Evolutionary conservation across 768 basidiomycete genomes (phyloP), one percentile per base, ranked within the genome.

Genomic region (Pleurotus citrinopileatus): DNA sequence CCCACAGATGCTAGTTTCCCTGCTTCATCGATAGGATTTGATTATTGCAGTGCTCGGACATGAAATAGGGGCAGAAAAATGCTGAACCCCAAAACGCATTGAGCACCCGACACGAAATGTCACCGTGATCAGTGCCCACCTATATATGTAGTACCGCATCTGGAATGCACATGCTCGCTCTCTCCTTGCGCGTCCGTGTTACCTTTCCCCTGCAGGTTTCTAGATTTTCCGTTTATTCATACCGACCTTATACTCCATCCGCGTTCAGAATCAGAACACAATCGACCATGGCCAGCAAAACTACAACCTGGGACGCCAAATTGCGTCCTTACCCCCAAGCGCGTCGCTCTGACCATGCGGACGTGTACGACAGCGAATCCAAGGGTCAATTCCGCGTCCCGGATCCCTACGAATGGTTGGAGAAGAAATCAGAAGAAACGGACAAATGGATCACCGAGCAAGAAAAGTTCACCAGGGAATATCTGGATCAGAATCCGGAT

Each of bases 331-430:
- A 92, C 63, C 91, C 91, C 0, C 47, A 66, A 6, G 77, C 87
- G 23, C 82, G 80, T 52, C 81, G 88, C 47, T 82, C 80, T 5
- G 82, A 87, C 61, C 81, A 86, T 62, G 70, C 83, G 44, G 86
- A 90, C 65, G 65, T 76, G 28, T 93, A 89, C 72, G 78, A 84
- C 65, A 87, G 83, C 67, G 79, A 81, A 60, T 66, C 70, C 42
- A 67, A 74, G n/a, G 88, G 85, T 20, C 63, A 82, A 51, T 84
- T 91, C 36, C 70, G 69, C 34, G 83, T 93, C 0, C 67, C 73
- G 3, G 86, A 91, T 66, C 88, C 89, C 4, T 90, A 89, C 70
- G 70, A 79, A 40, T 91, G 89, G 88, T 73, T 93, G 19, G 87
- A 91, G 56, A 70, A 80, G 25, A 66, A 83, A 59, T 74, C 77